Base-by-base conservation (phyloP, 2,329 filamentous ascomycete species). In the Fusarium pseudoanthophilum region DNA sequence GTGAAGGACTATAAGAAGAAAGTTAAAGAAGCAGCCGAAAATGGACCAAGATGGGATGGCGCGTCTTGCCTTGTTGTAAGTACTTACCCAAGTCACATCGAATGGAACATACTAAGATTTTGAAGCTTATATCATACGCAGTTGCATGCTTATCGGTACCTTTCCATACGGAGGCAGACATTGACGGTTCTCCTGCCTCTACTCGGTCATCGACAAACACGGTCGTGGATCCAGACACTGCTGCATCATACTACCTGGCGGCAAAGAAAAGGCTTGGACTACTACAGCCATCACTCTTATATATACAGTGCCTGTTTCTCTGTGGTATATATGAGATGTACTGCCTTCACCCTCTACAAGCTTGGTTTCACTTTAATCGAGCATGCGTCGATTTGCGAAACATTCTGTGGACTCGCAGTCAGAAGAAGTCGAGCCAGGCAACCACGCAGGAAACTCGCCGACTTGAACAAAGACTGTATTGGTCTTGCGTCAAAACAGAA, bases 381-480 rank as follows among this genome's bases (percentile, higher is more conserved):
- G 55, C 55, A 6, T 58, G 55, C 7, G 24, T 49, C 14, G 55
- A 58, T 36, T 16, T 58, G 4, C 55, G 55, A 36, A 58, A 30
- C 6, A 49, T 58, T 1, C 40, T 58, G 9, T 58, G 55, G 55
- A 37, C n/a, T 2, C 40, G 55, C 14, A 37, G 40, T n/a, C 40
- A 49, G 30, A 48, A 20, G 4, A 58, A 36, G 24, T 28, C 30
- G 13, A n/a, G 0, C 16, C 20, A 49, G 7, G 21, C 30, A 24
- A 49, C 11, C 0, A 49, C 40, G 9, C 55, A 46, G 4, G 55
- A 49, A 49, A 49, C 15, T 9, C 55, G 42, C 5, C 40, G 56
- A 30, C 32, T 58, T 18, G 56, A 58, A 34, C 56, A 58, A 28
- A 46, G 56, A 30, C n/a, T 58, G 24, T 58, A 58, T n/a, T 58